Conservation (phyloP, 495 filamentous ascomycete genomes). For the Cercophora newfieldiana region DNA sequence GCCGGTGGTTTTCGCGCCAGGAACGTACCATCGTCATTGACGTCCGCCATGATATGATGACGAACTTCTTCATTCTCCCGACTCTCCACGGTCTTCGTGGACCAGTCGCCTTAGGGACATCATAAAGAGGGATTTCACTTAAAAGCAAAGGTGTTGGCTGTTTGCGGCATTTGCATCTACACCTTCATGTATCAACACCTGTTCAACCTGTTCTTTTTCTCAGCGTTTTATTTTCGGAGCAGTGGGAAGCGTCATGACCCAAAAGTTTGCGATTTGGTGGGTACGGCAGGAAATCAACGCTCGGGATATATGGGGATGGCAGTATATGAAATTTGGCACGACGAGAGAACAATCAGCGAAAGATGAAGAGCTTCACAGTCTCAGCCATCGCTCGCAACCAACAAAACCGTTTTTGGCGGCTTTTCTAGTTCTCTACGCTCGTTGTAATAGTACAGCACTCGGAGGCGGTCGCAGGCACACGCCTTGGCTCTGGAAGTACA, state of each 20-base stretch:
- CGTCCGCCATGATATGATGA: constrained; percentile 42
- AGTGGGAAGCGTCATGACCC: constrained; percentile 21
- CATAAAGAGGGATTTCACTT: constrained; percentile 20
- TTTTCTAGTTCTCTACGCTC: constrained; percentile 49
- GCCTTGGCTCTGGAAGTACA: constrained; percentile 36
- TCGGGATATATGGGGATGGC: not conserved
- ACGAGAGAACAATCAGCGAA: not conserved
- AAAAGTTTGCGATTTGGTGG: constrained; percentile 22
- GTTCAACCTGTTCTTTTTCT: constrained; percentile 8
- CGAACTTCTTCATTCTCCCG: constrained; percentile 26
- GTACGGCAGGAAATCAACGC: not conserved
- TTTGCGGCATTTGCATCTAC: constrained; percentile 36
- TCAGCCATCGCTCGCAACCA: not conserved
- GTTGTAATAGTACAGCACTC: constrained; percentile 53
- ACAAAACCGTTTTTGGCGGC: constrained; percentile 1
- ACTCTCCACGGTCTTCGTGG: constrained; percentile 1
- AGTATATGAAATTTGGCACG: not conserved
- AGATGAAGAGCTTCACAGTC: not conserved
- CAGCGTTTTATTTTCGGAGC: constrained; percentile 23
- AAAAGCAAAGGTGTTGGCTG: constrained; percentile 26
- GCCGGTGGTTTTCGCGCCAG: constrained; percentile 32
- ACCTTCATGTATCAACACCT: constrained; percentile 38
- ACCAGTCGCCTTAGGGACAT: constrained; percentile 26
- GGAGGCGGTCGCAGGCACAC: constrained; percentile 34
- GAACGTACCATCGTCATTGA: constrained; percentile 41